Evolutionary conservation across 1,139 yeast genomes (phyloP), one percentile per base, ranked within the genome.

Genomic region (Protomyces arabidopsidicola): DNA sequence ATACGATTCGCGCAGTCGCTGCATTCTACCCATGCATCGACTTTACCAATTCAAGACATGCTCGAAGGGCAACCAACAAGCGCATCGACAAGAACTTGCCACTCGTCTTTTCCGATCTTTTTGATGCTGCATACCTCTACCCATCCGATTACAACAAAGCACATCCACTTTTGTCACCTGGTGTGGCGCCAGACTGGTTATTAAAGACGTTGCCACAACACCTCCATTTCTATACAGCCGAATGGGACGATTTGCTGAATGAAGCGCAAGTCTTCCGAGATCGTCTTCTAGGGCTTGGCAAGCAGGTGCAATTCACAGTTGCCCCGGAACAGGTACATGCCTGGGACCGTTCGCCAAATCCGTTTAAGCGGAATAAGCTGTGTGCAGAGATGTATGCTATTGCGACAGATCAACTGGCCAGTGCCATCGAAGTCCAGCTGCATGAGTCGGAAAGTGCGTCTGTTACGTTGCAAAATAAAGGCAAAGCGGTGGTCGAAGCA

Each of bases 1-100:
- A n/a, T 22, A 27, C 22, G 4, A 55, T 55, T 50, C 16, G 27
- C 6, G 59, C 59, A 5, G 45, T 45, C 14, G 31, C 45, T 18
- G 59, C 59, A 14, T 45, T 45, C 31, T 55, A 55, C 42, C 59
- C 59, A 14, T 45, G 36, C 59, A 39, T 45, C 39, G 45, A 55
- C 20, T 55, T 55, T 34, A 55, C 59, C 12, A 42, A 31, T 14
- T 20, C 59, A 27, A 20, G 59, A 16, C 20, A 20, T 12, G 31
- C 27, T 20, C 52, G 59, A 14, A 27, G 39, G 12, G 53, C 53
- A 14, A 24, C 53, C 27, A 55, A 45, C 45, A 18, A 20, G 24
- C 52, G 59, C n/a, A 53, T 16, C 8, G 59, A 55, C 16, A 24
- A 22, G 12, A 34, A 34, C 42, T 16, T 55, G 39, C 52, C 59